Percentiles rank a stretch among this genome's conserved stretches.
Evolutionary conservation across 257 asterid species (phyloP).

Genomic region (Solanum infundibuliforme): DNA sequence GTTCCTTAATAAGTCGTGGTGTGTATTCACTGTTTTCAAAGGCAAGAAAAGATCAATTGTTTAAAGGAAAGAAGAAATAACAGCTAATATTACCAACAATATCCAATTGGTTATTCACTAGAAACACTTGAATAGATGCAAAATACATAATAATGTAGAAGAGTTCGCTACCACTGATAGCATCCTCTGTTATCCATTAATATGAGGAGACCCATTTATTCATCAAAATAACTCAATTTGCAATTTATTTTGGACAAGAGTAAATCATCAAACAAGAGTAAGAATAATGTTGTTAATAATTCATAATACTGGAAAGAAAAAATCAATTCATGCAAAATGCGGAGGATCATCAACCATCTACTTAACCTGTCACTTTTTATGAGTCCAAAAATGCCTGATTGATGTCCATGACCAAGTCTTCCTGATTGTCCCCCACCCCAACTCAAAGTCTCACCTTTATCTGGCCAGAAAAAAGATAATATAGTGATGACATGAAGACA

Average conservation of each 20-base stretch:
- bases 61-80: neutral
- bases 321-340: neutral
- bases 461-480: slow-evolving; percentile 29
- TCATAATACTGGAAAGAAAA: neutral
- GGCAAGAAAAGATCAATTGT: neutral
- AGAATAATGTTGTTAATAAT: neutral
- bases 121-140: neutral
- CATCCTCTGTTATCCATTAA: neutral
- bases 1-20: slow-evolving; percentile 79
- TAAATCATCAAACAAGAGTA: neutral
- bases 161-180: neutral
- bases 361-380: slow-evolving; percentile 60
- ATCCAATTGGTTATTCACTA: neutral
- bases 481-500: neutral
- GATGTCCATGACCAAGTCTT: slow-evolving; percentile 94
- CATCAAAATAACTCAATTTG: neutral
- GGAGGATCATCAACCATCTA: slow-evolving; percentile 3
- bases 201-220: neutral
- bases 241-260: neutral
- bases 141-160: neutral
- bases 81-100: neutral
- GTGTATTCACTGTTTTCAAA: slow-evolving; percentile 63
- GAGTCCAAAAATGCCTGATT: slow-evolving; percentile 65
- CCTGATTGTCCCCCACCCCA: slow-evolving; percentile 98
- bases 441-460: slow-evolving; percentile 82